phyloP scores from a whole-genome alignment of 495 filamentous ascomycete species.

The Letharia lupina region DNA sequence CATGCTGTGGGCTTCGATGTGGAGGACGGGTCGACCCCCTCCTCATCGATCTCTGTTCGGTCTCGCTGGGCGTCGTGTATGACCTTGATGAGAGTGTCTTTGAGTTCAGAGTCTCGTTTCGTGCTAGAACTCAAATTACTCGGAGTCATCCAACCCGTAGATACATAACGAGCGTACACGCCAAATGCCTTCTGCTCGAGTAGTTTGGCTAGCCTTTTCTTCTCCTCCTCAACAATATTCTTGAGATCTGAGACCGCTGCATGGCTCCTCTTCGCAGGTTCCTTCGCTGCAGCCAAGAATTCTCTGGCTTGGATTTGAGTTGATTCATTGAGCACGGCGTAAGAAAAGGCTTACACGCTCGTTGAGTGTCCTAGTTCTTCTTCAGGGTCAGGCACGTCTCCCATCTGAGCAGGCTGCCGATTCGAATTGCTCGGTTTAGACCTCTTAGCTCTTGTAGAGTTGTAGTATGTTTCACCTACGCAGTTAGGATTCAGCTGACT shows the following conservation, averaged over 20 bases:
- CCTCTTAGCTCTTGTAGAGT: conserved; percentile 1
- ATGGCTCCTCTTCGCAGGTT: conserved; percentile 3
- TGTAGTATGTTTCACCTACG: conserved; percentile 7
- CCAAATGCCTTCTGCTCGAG: conserved; percentile 10
- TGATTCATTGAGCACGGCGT: background rate
- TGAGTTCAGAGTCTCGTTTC: background rate
- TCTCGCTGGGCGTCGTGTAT: background rate
- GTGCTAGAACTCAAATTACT: background rate
- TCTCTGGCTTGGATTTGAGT: conserved; percentile 23
- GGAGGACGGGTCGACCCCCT: background rate
- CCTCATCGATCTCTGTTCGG: background rate
- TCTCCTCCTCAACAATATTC: conserved; percentile 7
- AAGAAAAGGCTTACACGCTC: conserved; percentile 26
- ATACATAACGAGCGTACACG: conserved; percentile 8
- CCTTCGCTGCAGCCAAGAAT: conserved; percentile 28
- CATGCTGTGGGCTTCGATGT: background rate
- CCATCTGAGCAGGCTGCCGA: background rate
- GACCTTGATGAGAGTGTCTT: conserved; percentile 3
- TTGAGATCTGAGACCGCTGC: conserved; percentile 1
- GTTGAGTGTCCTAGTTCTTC: conserved; percentile 32
- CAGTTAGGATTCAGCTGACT: background rate
- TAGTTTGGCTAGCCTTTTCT: background rate
- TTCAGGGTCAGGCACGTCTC: conserved; percentile 27
- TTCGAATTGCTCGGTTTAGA: background rate
- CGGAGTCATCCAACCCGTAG: background rate